Evolutionary conservation across 106 monocot species (phyloP).

Genomic region (Allium fistulosum): DNA sequence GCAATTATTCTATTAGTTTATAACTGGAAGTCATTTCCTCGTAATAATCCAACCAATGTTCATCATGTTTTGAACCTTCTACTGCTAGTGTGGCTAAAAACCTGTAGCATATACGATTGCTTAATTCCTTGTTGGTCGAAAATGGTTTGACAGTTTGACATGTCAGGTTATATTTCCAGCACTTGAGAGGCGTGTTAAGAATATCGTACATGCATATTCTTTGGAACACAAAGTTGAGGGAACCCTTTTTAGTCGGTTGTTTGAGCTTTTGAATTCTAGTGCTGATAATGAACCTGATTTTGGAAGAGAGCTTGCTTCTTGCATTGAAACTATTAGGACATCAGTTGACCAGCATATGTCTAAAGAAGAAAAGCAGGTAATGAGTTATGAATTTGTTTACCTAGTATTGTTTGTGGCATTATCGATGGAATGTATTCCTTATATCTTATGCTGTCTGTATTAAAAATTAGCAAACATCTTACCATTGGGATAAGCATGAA

Average conservation of each 20-base stretch:
- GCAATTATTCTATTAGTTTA: too few relatives aligned
- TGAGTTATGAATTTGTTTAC: too few relatives aligned
- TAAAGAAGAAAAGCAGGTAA: conserved; percentile 91
- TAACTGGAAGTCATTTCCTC: too few relatives aligned
- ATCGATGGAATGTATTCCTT: too few relatives aligned
- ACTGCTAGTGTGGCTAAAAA: too few relatives aligned
- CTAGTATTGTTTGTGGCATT: too few relatives aligned
- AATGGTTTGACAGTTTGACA: neutral
- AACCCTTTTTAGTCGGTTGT: conserved; percentile 54
- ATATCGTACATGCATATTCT: conserved; percentile 74
- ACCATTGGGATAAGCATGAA: too few relatives aligned
- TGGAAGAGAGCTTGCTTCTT: conserved; percentile 63
- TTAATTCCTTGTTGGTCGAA: neutral
- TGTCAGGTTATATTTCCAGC: conserved; percentile 83
- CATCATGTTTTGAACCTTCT: too few relatives aligned
- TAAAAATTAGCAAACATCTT: too few relatives aligned
- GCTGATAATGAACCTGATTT: conserved; percentile 31
- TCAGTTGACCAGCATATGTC: conserved; percentile 79
- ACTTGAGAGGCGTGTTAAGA: conserved; percentile 84
- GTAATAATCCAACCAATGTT: too few relatives aligned
- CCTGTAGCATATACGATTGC: too few relatives aligned
- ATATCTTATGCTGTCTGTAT: too few relatives aligned
- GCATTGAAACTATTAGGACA: conserved; percentile 68
- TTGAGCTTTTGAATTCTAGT: conserved; percentile 44
- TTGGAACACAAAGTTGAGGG: conserved; percentile 80